Conservation (phyloP, 805 yeast species). For the Ogataea henricii region DNA sequence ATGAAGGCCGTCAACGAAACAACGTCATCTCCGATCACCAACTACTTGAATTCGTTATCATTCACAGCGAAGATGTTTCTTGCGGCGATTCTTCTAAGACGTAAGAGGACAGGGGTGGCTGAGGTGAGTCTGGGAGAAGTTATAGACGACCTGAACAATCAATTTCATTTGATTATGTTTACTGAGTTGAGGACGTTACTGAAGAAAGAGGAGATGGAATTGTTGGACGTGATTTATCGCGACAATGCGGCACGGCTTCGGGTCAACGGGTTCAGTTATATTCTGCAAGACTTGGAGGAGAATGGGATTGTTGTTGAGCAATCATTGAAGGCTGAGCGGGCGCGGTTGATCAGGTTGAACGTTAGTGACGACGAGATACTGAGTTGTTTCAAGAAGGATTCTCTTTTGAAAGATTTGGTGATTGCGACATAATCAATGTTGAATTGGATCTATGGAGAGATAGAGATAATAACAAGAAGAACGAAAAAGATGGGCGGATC, state of each 20-base stretch:
- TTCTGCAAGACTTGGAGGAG: constrained; percentile 71
- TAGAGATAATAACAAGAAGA: too few species aligned
- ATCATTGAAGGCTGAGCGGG: constrained; percentile 65
- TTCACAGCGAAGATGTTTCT: constrained; percentile 71
- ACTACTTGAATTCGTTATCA: constrained; percentile 59
- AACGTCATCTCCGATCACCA: constrained; percentile 68
- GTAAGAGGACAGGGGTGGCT: constrained; percentile 65
- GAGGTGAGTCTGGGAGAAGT: constrained; percentile 77
- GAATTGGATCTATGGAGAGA: too few species aligned
- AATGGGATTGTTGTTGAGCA: constrained; percentile 76
- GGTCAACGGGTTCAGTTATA: constrained; percentile 57
- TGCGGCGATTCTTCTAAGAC: constrained; percentile 64
- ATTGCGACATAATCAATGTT: constrained; percentile 12
- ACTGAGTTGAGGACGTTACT: constrained; percentile 31
- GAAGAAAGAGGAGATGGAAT: constrained; percentile 25
- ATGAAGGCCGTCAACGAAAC: constrained; percentile 80
- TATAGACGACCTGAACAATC: constrained; percentile 68
- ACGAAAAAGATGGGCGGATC: neutral
- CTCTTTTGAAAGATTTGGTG: constrained; percentile 38
- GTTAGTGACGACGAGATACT: constrained; percentile 71
- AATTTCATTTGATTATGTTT: constrained; percentile 30
- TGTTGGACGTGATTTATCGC: constrained; percentile 31
- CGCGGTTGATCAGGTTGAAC: constrained; percentile 61
- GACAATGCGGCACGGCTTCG: constrained; percentile 41
- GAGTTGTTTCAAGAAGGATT: constrained; percentile 60